phyloP scores from a whole-genome alignment of 768 basidiomycete species.

The Leccinum longicurvipes region DNA sequence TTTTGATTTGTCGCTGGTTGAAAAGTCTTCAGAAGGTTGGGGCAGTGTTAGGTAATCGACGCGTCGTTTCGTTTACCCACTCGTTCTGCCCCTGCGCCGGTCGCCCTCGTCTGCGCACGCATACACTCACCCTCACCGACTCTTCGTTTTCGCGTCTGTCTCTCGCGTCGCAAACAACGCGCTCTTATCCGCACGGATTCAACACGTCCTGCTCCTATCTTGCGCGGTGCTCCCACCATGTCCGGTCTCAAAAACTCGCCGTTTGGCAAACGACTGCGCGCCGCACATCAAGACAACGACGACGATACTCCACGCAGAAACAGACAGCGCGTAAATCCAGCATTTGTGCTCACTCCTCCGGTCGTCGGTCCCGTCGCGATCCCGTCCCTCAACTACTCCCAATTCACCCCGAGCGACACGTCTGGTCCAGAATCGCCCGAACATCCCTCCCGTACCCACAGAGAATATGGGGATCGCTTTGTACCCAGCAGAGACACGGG shows the following conservation, averaged over 20 bases:
- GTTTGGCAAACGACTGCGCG: constrained; percentile 79
- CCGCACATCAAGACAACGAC: constrained; percentile 54
- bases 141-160: background rate
- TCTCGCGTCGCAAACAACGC: background rate
- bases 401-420: constrained; percentile 50
- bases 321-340: constrained; percentile 49
- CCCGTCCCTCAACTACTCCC: constrained; percentile 52
- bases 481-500: constrained; percentile 58
- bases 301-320: constrained; percentile 55
- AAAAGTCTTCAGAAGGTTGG: constrained; percentile 14
- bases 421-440: constrained; percentile 42
- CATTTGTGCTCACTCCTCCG: constrained; percentile 45
- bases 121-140: background rate
- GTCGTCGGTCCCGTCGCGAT: constrained; percentile 41
- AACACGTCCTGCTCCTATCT: background rate
- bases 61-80: constrained; percentile 25
- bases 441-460: constrained; percentile 30
- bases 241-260: constrained; percentile 81
- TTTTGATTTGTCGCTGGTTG: constrained; percentile 22
- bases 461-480: constrained; percentile 57
- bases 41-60: constrained; percentile 30
- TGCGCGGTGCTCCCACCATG: constrained; percentile 37
- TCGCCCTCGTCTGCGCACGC: constrained; percentile 5
- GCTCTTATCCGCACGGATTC: constrained; percentile 1
- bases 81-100: constrained; percentile 24